Evolutionary conservation across 345 rosid species (phyloP), one percentile per base, ranked within the genome.

Genomic region (Sonneratia alba): DNA sequence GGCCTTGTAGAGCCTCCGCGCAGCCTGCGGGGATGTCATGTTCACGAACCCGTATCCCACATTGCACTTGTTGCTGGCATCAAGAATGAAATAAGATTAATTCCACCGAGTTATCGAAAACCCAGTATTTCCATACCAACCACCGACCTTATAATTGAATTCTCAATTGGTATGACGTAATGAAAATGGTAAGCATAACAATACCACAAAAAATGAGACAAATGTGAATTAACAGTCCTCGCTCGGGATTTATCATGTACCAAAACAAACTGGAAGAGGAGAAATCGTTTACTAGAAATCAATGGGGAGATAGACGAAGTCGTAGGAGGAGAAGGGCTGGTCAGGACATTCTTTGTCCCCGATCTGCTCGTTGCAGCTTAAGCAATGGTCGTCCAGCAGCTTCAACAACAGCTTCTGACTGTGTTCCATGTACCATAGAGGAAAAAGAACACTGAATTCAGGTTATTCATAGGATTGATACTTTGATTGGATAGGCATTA

Each of bases 41-140:
- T 95, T 95, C 81, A 90, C 99, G 76, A 95, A 95, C 74, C 97
- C 99, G 80, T 95, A 95, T 72, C 99, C 99, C 77, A 95, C 89
- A 76, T 90, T 95, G 82, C 99, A 89, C 66, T 90, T 88, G 86
- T 88, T 90, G 78, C 99, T 92, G 82, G 76, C 36, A 62, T 61
- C 36, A 24, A 0, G 9, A 8, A 40, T 40, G 5, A 40, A 49
- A 10, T 47, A 36, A 66, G 14, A 4, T 24, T 43, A 37, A 49
- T 55, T 65, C 38, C 10, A 19, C 32, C 1, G 18, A 57, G 7
- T n/a, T 7, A 51, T 24, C 42, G 22, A 14, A 43, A 7, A 57
- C 5, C 45, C 45, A 42, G 32, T 27, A 27, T 27, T 27, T 27
- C 0, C 32, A 27, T 27, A 27, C 32, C 32, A 27, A 27, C 32